Evolutionary conservation across 2,329 filamentous ascomycete species (phyloP).

Genomic region (Trichoderma sp.): DNA sequence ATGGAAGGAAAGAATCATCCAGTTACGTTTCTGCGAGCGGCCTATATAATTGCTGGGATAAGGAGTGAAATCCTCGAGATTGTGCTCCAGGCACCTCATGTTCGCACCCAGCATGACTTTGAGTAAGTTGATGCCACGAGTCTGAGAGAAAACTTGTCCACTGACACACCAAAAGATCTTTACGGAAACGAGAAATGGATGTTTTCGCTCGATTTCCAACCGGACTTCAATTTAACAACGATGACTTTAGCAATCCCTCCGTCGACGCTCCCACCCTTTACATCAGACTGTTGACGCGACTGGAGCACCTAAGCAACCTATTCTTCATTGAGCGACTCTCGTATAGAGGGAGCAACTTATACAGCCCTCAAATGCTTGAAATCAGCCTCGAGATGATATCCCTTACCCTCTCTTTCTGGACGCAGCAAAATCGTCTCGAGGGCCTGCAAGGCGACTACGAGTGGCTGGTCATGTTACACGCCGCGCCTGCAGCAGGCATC

Average conservation of each 20-base stretch:
- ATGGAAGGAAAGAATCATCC: not conserved
- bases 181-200: constrained; percentile 6
- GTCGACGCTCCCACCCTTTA: constrained; percentile 40
- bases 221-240: not conserved
- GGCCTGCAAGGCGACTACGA: constrained; percentile 43
- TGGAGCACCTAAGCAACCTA: constrained; percentile 52
- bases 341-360: constrained; percentile 38
- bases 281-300: constrained; percentile 43
- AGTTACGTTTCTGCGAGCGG: constrained; percentile 10
- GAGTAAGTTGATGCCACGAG: not conserved
- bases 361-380: constrained; percentile 39
- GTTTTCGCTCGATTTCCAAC: constrained; percentile 8
- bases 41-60: not conserved
- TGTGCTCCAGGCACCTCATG: constrained; percentile 13
- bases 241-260: constrained; percentile 46
- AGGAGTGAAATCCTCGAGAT: constrained; percentile 15
- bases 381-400: constrained; percentile 46
- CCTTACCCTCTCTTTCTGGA: constrained; percentile 45
- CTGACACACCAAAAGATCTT: not conserved
- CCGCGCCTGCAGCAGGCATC: constrained; percentile 45
- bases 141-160: too few relatives aligned
- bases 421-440: constrained; percentile 42
- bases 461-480: constrained; percentile 49
- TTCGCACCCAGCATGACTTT: not conserved
- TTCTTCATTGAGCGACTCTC: constrained; percentile 58